phyloP scores from a whole-genome alignment of 768 basidiomycete species.

The Leccinum incarnatum region DNA sequence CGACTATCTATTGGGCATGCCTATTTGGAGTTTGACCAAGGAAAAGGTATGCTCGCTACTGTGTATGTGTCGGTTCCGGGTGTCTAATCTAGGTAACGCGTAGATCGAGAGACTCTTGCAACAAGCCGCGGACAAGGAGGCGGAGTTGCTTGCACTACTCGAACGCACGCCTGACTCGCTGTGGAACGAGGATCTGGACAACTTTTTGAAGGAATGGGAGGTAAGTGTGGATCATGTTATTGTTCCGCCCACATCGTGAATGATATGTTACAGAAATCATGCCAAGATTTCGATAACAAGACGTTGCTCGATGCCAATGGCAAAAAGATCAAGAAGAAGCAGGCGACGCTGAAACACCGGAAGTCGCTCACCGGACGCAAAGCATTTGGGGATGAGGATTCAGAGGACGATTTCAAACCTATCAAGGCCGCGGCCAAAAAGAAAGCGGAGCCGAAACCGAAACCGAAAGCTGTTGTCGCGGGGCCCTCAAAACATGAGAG shows the following conservation, averaged over 20 bases:
- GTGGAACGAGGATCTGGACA: slow-evolving; percentile 89
- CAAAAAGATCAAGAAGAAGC: slow-evolving; percentile 57
- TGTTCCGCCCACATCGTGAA: background rate
- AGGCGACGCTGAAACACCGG: slow-evolving; percentile 51
- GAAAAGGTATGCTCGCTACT: slow-evolving; percentile 63
- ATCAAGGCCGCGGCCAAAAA: slow-evolving; percentile 44
- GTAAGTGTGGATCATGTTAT: slow-evolving; percentile 42
- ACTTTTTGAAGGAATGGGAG: slow-evolving; percentile 81
- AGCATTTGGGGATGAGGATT: slow-evolving; percentile 35
- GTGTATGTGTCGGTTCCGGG: background rate
- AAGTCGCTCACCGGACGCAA: slow-evolving; percentile 48
- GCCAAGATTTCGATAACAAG: slow-evolving; percentile 44
- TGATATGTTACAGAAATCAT: slow-evolving; percentile 34
- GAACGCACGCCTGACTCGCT: slow-evolving; percentile 76
- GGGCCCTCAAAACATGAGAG: slow-evolving; percentile 46
- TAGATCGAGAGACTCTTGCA: slow-evolving; percentile 82
- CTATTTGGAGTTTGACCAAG: slow-evolving; percentile 91
- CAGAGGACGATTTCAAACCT: slow-evolving; percentile 58
- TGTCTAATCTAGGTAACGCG: slow-evolving; percentile 6
- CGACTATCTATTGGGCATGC: slow-evolving; percentile 93
- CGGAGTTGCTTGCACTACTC: slow-evolving; percentile 74
- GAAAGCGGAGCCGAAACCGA: slow-evolving; percentile 31
- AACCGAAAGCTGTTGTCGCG: slow-evolving; percentile 25
- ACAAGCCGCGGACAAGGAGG: slow-evolving; percentile 80
- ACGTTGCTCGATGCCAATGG: slow-evolving; percentile 44